Conservation (phyloP, 139 green algal genomes). For the Micractinium sp. region DNA sequence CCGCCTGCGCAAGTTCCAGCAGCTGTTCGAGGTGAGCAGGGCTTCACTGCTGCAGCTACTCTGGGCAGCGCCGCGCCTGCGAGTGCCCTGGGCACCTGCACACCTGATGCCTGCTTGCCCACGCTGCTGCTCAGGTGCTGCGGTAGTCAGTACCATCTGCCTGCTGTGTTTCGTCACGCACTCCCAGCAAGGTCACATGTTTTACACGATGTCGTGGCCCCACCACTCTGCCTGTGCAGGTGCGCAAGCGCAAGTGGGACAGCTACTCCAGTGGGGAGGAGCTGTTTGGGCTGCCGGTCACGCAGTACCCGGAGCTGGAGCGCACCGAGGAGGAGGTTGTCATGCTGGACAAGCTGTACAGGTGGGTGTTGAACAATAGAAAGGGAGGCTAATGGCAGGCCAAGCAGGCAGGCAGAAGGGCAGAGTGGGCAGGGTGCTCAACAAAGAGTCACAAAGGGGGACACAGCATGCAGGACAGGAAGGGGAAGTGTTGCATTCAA, state of each 20-base stretch:
- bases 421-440: background rate
- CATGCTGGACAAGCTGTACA: conserved; percentile 86
- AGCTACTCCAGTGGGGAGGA: conserved; percentile 88
- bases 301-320: conserved; percentile 89
- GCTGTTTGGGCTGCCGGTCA: conserved; percentile 92
- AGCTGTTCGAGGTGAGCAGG: conserved; percentile 82
- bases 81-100: background rate
- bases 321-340: conserved; percentile 86
- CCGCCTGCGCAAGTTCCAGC: conserved; percentile 91
- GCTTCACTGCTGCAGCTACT: background rate
- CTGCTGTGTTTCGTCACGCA: background rate
- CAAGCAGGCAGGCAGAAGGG: background rate
- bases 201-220: background rate
- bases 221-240: conserved; percentile 39
- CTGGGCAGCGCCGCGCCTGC: background rate
- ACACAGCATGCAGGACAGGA: no score
- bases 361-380: background rate
- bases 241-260: conserved; percentile 94
- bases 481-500: background rate
- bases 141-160: background rate
- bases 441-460: no score
- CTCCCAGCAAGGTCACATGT: background rate
- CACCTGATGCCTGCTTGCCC: background rate
- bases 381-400: background rate
- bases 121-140: background rate